Conservation (phyloP, 345 rosid genomes). For the Boechera retrofracta region DNA sequence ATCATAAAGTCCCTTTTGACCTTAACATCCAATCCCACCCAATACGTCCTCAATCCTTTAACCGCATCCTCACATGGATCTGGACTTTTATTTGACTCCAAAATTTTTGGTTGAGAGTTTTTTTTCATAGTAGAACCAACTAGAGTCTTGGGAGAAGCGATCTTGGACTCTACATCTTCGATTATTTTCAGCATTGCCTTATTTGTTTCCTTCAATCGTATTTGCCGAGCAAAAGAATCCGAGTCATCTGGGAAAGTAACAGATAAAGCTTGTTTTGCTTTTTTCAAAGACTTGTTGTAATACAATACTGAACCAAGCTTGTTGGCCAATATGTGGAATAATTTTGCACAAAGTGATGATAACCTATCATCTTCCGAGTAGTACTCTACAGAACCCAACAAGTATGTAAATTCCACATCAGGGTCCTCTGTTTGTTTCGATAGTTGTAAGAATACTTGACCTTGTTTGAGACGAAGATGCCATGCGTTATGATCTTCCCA, state of each 20-base stretch:
- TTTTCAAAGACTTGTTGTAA: slow-evolving; percentile 2
- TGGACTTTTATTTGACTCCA: not conserved
- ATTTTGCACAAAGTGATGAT: not conserved
- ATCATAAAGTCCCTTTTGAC: slow-evolving; percentile 21
- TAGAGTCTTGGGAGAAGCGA: not conserved
- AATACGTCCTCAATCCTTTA: not conserved
- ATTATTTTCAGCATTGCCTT: not conserved
- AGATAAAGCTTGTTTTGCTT: slow-evolving; percentile 17
- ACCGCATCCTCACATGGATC: not conserved
- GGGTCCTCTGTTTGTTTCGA: not conserved
- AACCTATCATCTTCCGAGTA: not conserved
- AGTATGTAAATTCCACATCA: not conserved
- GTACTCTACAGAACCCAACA: slow-evolving; percentile 14
- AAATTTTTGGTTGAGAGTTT: not conserved
- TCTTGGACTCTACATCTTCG: not conserved
- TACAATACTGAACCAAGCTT: not conserved
- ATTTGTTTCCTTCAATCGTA: not conserved
- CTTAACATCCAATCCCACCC: slow-evolving; percentile 24
- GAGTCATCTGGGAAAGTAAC: not conserved
- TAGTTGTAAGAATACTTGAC: not conserved
- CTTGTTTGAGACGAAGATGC: not conserved
- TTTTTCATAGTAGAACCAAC: not conserved
- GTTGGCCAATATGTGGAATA: not conserved
- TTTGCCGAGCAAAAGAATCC: not conserved
- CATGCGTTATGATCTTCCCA: not conserved